Percentiles rank a stretch among this genome's conserved stretches.
Conservation (phyloP, 1,284 basidiomycete genomes). For the Sanghuangporus weigelae region DNA sequence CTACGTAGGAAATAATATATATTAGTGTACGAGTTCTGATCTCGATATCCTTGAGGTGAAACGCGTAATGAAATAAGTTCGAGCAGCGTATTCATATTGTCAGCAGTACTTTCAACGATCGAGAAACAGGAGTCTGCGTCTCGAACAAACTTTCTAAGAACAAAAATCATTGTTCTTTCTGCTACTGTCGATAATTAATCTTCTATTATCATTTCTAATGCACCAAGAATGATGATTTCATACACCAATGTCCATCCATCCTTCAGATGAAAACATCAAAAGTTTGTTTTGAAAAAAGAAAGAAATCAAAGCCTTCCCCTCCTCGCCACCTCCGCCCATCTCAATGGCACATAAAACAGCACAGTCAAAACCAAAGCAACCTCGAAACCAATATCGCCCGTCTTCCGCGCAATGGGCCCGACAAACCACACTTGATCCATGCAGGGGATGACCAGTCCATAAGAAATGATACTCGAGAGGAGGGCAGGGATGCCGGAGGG, state of each 20-base stretch:
- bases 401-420: constrained; percentile 62
- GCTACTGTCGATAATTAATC: too few relatives aligned
- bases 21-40: too few relatives aligned
- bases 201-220: too few relatives aligned
- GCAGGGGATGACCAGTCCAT: constrained; percentile 57
- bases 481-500: constrained; percentile 64
- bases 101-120: too few relatives aligned
- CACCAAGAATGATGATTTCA: not conserved
- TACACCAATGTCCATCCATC: not conserved
- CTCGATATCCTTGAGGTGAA: too few relatives aligned
- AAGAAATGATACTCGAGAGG: constrained; percentile 42
- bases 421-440: constrained; percentile 73
- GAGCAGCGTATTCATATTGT: too few relatives aligned
- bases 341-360: constrained; percentile 53
- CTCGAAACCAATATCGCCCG: constrained; percentile 78
- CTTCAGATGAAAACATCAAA: not conserved
- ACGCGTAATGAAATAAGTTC: too few relatives aligned
- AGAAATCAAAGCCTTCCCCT: constrained; percentile 23
- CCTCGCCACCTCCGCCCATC: constrained; percentile 34
- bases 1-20: not conserved
- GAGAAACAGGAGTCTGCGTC: too few relatives aligned
- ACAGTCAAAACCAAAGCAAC: constrained; percentile 52
- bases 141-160: too few relatives aligned
- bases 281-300: not conserved
- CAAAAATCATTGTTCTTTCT: too few relatives aligned